Evolutionary conservation across 768 basidiomycete genomes (phyloP).

Genomic region (Termitomyces sp.): DNA sequence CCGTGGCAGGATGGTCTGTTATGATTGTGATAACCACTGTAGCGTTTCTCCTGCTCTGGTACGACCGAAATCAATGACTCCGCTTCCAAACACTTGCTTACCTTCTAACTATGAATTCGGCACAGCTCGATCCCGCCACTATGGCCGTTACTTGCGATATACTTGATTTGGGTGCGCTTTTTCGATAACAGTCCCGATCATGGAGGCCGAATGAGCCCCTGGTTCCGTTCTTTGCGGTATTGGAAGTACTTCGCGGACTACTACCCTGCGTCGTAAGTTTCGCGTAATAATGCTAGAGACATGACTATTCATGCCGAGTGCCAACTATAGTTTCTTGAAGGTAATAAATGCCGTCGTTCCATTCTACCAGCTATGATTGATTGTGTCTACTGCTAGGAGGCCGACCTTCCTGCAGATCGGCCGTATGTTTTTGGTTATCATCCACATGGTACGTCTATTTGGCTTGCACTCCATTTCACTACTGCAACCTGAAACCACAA

Average conservation of each 20-base stretch:
- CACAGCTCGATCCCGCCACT: conserved; percentile 79
- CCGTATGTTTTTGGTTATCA: conserved; percentile 98
- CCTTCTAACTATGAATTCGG: neutral
- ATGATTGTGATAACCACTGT: conserved; percentile 62
- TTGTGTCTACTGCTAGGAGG: conserved; percentile 50
- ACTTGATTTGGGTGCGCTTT: conserved; percentile 72
- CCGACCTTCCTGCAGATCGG: conserved; percentile 84
- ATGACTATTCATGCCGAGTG: neutral
- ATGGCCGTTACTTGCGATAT: conserved; percentile 80
- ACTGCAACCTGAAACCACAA: conserved; percentile 22
- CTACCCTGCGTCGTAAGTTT: conserved; percentile 81
- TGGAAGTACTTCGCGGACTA: conserved; percentile 94
- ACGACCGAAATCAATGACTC: conserved; percentile 22
- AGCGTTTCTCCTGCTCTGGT: conserved; percentile 81
- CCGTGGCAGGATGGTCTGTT: conserved; percentile 86
- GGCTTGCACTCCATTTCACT: neutral
- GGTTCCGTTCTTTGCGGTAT: conserved; percentile 64
- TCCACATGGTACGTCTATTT: conserved; percentile 70
- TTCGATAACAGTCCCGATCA: conserved; percentile 73
- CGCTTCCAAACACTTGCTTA: neutral
- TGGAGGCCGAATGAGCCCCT: conserved; percentile 66
- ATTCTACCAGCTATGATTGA: conserved; percentile 9
- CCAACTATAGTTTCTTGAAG: conserved; percentile 41
- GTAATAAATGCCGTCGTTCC: conserved; percentile 20
- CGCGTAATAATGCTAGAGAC: conserved; percentile 21